A percentile compares a stretch with the other conserved stretches of the same genome.
Evolutionary conservation across 2,329 filamentous ascomycete species (phyloP).

Genomic region (Stylonectria norvegica): DNA sequence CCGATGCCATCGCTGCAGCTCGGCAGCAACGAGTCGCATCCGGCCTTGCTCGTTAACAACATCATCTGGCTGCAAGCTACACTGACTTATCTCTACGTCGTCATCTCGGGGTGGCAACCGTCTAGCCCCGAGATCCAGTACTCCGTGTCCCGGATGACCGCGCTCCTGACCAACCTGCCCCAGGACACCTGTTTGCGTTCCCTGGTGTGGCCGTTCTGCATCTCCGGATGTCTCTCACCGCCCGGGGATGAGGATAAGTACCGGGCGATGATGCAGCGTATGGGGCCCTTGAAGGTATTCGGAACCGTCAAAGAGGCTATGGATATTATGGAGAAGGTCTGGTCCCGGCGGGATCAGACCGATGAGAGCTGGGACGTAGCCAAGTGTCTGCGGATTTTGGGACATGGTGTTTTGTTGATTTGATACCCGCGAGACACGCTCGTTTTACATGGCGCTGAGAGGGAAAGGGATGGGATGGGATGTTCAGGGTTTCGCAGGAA

Average conservation of each 20-base stretch:
- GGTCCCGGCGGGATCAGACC: conserved; percentile 37
- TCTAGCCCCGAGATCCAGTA: conserved; percentile 39
- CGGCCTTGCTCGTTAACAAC: conserved; percentile 28
- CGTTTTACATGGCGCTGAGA: conserved; percentile 13
- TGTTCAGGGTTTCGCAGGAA: not conserved
- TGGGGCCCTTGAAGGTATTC: conserved; percentile 44
- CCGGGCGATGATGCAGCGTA: conserved; percentile 36
- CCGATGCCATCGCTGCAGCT: conserved; percentile 21
- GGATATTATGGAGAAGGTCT: conserved; percentile 46
- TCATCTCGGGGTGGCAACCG: conserved; percentile 51
- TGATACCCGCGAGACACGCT: conserved; percentile 21
- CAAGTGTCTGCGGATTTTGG: conserved; percentile 40
- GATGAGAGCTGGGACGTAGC: conserved; percentile 44
- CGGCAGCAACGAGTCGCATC: conserved; percentile 17
- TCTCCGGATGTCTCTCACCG: conserved; percentile 40
- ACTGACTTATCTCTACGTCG: conserved; percentile 46
- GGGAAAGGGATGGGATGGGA: not conserved
- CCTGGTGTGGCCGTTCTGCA: conserved; percentile 40
- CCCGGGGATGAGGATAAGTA: conserved; percentile 41
- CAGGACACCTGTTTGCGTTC: conserved; percentile 32
- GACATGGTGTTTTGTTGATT: conserved; percentile 39
- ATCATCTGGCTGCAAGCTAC: conserved; percentile 48
- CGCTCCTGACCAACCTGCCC: conserved; percentile 33
- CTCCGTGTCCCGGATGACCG: conserved; percentile 31
- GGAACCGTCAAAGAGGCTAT: conserved; percentile 44